A percentile compares a stretch with the other conserved stretches of the same genome.
Evolutionary conservation across 202 grass and related monocot species (phyloP).

Genomic region (Schoenoplectus tabernaemontani): DNA sequence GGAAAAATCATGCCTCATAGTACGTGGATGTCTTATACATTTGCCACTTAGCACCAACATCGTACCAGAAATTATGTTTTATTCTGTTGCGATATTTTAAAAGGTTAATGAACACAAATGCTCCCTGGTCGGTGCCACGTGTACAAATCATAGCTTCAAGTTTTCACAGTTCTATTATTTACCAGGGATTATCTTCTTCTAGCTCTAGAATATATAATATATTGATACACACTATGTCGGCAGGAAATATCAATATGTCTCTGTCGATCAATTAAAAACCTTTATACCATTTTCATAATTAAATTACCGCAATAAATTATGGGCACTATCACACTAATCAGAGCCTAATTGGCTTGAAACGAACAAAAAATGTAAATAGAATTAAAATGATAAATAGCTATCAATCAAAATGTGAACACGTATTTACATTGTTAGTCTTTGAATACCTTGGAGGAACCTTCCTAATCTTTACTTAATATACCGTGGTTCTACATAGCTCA

Average conservation of each 20-base stretch:
- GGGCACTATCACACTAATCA: not conserved
- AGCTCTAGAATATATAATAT: not conserved
- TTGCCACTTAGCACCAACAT: not conserved
- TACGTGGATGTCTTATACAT: not conserved
- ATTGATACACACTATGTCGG: not conserved
- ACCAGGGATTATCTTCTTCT: not conserved
- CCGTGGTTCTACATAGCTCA: too few relatives aligned
- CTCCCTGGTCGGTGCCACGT: constrained; percentile 3
- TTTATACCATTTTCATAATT: not conserved
- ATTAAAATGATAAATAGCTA: not conserved
- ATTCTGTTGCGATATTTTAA: not conserved
- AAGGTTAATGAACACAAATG: not conserved
- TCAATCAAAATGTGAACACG: not conserved
- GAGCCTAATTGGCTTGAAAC: not conserved
- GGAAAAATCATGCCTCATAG: not conserved
- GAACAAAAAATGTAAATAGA: not conserved
- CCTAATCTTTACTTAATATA: too few relatives aligned
- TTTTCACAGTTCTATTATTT: not conserved
- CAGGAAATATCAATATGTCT: not conserved
- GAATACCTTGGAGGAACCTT: not conserved
- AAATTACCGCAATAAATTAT: not conserved
- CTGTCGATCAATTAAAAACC: not conserved
- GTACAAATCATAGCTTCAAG: not conserved
- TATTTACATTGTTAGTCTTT: not conserved
- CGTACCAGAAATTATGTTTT: not conserved